Evolutionary conservation across 139 green algal species (phyloP).

Genomic region (Micromonas commoda): DNA sequence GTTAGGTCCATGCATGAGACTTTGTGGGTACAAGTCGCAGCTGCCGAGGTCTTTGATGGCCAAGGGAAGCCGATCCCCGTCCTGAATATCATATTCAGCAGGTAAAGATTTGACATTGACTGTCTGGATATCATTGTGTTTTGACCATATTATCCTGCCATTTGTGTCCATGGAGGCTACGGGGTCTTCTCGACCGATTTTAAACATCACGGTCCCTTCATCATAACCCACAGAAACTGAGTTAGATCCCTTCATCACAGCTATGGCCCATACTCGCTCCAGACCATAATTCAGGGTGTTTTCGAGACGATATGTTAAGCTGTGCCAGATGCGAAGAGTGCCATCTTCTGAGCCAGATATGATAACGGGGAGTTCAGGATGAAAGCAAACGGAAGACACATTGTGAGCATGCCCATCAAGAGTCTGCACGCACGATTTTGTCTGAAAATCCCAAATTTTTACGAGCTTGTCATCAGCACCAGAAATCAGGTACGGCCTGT

Average conservation of each 20-base stretch:
- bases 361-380: conserved; percentile 97
- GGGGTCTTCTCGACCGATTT: conserved; percentile 91
- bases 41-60: conserved; percentile 93
- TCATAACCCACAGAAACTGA: conserved; percentile 81
- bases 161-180: conserved; percentile 94
- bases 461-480: conserved; percentile 89
- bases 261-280: conserved; percentile 92
- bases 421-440: conserved; percentile 94
- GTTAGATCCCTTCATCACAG: conserved; percentile 79
- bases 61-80: conserved; percentile 93
- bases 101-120: conserved; percentile 43
- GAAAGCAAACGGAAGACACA: conserved; percentile 86
- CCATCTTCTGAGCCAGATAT: conserved; percentile 92
- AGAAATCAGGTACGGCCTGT: conserved; percentile 92
- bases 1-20: conserved; percentile 83
- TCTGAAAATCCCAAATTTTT: conserved; percentile 99
- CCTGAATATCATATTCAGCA: conserved; percentile 37
- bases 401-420: conserved; percentile 90
- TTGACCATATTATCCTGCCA: conserved; percentile 93
- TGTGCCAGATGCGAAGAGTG: conserved; percentile 92
- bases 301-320: conserved; percentile 92
- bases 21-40: conserved; percentile 89
- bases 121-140: conserved; percentile 83
- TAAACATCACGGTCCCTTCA: conserved; percentile 87
- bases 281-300: conserved; percentile 95